Base-by-base conservation (phyloP, 768 basidiomycete species). In the Hemileccinum impolitum region DNA sequence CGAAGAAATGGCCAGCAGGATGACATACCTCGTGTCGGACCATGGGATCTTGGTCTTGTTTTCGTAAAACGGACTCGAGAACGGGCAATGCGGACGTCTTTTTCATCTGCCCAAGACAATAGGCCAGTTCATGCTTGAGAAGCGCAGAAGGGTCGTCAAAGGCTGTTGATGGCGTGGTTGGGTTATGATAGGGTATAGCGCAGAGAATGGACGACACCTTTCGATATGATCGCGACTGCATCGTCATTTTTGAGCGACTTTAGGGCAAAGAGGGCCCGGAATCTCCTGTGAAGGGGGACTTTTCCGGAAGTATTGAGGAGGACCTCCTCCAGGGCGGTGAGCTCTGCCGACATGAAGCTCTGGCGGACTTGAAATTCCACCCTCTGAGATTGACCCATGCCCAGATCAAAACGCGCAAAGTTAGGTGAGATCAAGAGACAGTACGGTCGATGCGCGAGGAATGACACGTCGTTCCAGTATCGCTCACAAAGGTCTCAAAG, bases 121-220 rank as follows among this genome's bases (percentile, higher is more conserved):
- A 99, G 1, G 96, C 96, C 2, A 99, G 78, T 63, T 99, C 96
- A 66, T 99, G 96, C 62, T 97, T 97, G 28, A 99, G 77, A 51
- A 99, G 68, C 9, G 93, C 90, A 37, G 93, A 96, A 6, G 82
- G 77, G 66, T 97, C 94, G 30, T 70, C 67, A 64, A 99, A 91
- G 23, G 87, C 94, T 94, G 58, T 52, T 6, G 57, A 49, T 7
- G 37, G 14, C 23, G 6, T 26, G 3, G 51, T 57, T 1, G 18
- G 47, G 50, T 25, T 15, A 37, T 2, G 49, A 42, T 18, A 18
- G 43, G 28, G n/a, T 37, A 34, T 12, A n/a, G 28, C 21, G 45
- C 39, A 47, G 50, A 54, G 52, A 23, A 23, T 23, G 28, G 23
- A 48, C 23, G 68, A 17, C 35, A 88, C 94, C 94, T 74, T 87